Conservation (phyloP, 257 asterid genomes). For the Solanum raphanifolium region DNA sequence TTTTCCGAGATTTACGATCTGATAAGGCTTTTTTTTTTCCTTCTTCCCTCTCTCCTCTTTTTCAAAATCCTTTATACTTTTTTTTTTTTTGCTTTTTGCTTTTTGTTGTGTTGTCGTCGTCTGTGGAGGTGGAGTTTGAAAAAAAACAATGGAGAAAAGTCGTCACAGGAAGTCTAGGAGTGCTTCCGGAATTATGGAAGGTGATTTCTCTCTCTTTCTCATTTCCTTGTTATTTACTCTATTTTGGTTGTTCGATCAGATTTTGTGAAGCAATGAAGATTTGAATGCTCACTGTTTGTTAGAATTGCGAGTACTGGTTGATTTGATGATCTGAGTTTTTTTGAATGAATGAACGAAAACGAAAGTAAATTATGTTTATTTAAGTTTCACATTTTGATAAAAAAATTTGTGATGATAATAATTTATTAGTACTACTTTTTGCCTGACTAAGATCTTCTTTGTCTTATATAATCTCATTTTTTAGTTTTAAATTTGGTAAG, state of each 20-base stretch:
- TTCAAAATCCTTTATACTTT: slow-evolving; percentile 4
- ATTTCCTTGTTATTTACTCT: too few species aligned
- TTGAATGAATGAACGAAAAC: not conserved
- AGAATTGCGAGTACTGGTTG: not conserved
- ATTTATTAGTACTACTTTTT: not conserved
- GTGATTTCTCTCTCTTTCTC: slow-evolving; percentile 15
- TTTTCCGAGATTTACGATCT: slow-evolving; percentile 52
- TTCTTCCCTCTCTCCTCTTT: slow-evolving; percentile 11
- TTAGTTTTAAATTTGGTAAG: not conserved
- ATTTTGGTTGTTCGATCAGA: not conserved
- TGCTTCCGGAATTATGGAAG: slow-evolving; percentile 51
- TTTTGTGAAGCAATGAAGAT: not conserved
- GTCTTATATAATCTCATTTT: not conserved
- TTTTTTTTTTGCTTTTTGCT: not conserved
- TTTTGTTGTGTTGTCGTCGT: not conserved
- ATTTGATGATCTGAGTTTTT: not conserved
- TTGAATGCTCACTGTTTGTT: not conserved
- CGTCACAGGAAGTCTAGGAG: slow-evolving; percentile 79
- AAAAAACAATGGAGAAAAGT: slow-evolving; percentile 50
- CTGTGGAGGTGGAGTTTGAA: slow-evolving; percentile 10
- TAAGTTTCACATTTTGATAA: not conserved
- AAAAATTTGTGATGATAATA: not conserved
- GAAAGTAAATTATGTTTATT: not conserved
- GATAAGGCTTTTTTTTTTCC: not conserved
- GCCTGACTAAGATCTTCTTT: not conserved